Conservation (phyloP, 1,284 basidiomycete species). For the Crepidotus sp. region DNA sequence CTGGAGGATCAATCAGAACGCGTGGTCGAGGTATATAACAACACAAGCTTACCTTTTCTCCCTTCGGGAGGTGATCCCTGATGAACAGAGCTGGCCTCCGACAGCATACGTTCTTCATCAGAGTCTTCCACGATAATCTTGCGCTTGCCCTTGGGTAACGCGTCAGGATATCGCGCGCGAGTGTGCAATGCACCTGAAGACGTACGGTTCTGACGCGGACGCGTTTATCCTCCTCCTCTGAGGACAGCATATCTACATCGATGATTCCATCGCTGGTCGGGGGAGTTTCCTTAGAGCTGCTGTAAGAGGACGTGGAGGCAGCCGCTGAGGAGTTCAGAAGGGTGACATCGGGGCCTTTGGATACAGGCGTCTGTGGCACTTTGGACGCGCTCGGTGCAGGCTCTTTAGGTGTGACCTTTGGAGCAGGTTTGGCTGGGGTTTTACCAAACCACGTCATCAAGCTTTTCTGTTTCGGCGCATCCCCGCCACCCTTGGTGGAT, state of each 20-base stretch:
- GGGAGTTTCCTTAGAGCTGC: constrained; percentile 46
- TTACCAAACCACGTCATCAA: constrained; percentile 63
- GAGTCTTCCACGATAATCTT: constrained; percentile 63
- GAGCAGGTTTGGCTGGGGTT: constrained; percentile 20
- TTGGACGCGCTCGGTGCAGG: constrained; percentile 20
- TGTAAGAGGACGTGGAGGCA: constrained; percentile 42
- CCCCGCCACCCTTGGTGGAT: constrained; percentile 16
- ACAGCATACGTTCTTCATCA: constrained; percentile 45
- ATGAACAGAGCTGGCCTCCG: constrained; percentile 18
- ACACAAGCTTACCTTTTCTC: constrained; percentile 22
- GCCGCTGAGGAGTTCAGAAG: constrained; percentile 27
- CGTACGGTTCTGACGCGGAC: constrained; percentile 28
- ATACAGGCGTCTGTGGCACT: constrained; percentile 30
- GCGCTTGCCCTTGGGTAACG: constrained; percentile 42
- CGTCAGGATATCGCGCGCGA: neutral
- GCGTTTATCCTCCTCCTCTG: constrained; percentile 34
- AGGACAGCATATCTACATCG: constrained; percentile 61
- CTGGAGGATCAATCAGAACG: constrained; percentile 15
- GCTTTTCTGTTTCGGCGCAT: constrained; percentile 62
- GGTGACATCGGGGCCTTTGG: constrained; percentile 24
- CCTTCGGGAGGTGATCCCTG: constrained; percentile 23
- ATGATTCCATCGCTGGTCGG: constrained; percentile 62
- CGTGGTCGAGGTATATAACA: constrained; percentile 23
- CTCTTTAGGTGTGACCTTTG: constrained; percentile 19
- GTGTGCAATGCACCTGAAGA: constrained; percentile 6